A percentile compares a stretch with the other conserved stretches of the same genome.
Evolutionary conservation across 164 flowering plant genomes (phyloP).

Genomic region (Cinnamomum micranthum): DNA sequence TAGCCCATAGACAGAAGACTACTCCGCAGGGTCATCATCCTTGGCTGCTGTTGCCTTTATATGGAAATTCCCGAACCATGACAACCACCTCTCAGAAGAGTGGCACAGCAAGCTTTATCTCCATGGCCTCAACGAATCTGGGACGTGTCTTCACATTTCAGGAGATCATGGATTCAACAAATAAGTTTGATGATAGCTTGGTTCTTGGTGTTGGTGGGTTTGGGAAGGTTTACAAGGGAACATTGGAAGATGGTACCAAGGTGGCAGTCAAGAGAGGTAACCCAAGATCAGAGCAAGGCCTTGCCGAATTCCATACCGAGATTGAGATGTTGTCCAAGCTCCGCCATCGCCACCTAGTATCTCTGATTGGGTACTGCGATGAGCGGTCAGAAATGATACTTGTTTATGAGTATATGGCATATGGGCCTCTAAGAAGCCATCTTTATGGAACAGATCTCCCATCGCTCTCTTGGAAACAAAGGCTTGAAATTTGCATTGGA

Average conservation of each 20-base stretch:
- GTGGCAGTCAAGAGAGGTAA: constrained; percentile 93
- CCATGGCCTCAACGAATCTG: constrained; percentile 56
- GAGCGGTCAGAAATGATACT: constrained; percentile 92
- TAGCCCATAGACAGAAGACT: constrained; percentile 30
- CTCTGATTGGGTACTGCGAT: constrained; percentile 88
- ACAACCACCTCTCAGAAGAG: constrained; percentile 78
- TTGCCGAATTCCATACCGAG: constrained; percentile 87
- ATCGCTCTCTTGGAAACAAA: constrained; percentile 75
- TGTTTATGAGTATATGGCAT: constrained; percentile 93
- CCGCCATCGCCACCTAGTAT: constrained; percentile 90
- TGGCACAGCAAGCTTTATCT: constrained; percentile 82
- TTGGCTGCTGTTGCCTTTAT: constrained; percentile 73
- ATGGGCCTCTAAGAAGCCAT: constrained; percentile 88
- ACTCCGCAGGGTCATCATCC: constrained; percentile 25
- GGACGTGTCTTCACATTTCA: constrained; percentile 70
- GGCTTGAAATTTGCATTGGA: constrained; percentile 93
- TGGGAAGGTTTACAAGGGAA: constrained; percentile 85
- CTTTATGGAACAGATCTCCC: constrained; percentile 83
- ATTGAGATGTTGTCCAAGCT: constrained; percentile 94
- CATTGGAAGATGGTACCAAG: constrained; percentile 66
- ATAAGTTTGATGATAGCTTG: constrained; percentile 72
- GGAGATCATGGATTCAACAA: constrained; percentile 82
- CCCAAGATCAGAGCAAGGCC: constrained; percentile 84
- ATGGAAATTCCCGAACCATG: constrained; percentile 77
- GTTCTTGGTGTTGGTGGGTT: constrained; percentile 93